Base-by-base conservation (phyloP, 768 basidiomycete species). In the Rubroboletus pulcherrimus region DNA sequence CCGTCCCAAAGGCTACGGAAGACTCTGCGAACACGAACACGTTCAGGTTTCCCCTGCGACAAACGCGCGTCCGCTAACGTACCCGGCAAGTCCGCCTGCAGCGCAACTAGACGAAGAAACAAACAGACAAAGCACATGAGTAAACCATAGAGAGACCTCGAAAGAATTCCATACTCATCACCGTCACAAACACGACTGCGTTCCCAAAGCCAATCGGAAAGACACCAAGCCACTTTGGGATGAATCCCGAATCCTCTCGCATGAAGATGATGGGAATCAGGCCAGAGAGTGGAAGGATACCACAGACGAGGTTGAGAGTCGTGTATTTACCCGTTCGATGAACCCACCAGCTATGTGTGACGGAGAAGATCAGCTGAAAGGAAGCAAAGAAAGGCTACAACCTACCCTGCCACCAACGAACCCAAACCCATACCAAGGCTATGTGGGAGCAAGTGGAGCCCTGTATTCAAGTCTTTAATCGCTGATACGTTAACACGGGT, bases 181-280 rank as follows among this genome's bases (percentile, higher is more conserved):
- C 49, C 5, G 52, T 60, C 47, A 49, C 38, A 40, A 60, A 51
- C 10, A 66, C 59, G 14, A 66, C 33, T 14, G 54, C 42, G 8
- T 54, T 64, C 30, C 63, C 62, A 40, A 56, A 56, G 7, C 57
- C 60, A 7, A 66, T 40, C 7, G 64, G 63, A 26, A 64, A 51
- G 33, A 60, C 35, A n/a, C 56, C 56, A 2, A 62, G 21, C 55
- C 63, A 64, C 30, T 59, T 53, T 11, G 17, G 21, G 5, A 55
- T 21, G 40, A 53, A 43, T 4, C 45, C 40, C 3, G 61, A 62
- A 24, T 57, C 38, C 24, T 54, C 62, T 12, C 21, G 48, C 37
- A 59, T 46, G 19, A 54, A 34, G 33, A 55, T 41, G 51, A 63
- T 52, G 26, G 54, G 48, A 17, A 63, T 21, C n/a, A 55, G 19